phyloP scores from a whole-genome alignment of 83 land plant genomes.

The Picea abies region DNA sequence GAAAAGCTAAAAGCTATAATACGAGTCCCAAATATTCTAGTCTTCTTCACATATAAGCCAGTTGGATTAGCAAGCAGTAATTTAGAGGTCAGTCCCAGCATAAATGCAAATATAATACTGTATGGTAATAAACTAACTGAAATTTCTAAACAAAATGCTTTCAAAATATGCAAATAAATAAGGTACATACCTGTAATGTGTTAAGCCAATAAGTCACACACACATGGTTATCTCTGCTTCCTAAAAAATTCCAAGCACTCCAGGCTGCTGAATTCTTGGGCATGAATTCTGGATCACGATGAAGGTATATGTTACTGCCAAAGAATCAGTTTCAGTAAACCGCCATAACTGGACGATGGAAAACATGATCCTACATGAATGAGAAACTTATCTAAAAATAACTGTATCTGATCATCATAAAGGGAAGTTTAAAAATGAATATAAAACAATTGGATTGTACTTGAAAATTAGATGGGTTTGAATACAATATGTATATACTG shows the following conservation, averaged over 20 bases:
- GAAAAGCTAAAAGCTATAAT: too few relatives aligned
- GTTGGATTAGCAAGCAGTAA: too few relatives aligned
- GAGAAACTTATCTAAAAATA: too few relatives aligned
- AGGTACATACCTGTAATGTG: constrained; percentile 75
- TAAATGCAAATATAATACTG: too few relatives aligned
- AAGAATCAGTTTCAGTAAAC: not conserved
- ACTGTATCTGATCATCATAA: too few relatives aligned
- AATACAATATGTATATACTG: not conserved
- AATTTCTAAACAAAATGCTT: not conserved
- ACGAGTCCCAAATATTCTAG: too few relatives aligned
- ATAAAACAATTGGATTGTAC: not conserved
- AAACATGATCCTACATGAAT: too few relatives aligned
- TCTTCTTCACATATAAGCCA: too few relatives aligned
- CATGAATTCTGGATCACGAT: constrained; percentile 80
- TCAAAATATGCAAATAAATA: not conserved
- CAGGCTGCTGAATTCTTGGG: constrained; percentile 88
- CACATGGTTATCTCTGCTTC: constrained; percentile 49
- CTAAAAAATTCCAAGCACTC: constrained; percentile 98
- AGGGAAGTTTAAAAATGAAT: not conserved
- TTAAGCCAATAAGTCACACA: constrained; percentile 97
- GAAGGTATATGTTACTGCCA: constrained; percentile 90
- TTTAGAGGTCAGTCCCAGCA: too few relatives aligned
- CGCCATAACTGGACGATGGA: too few relatives aligned
- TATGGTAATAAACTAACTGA: too few relatives aligned
- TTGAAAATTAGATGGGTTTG: not conserved